phyloP scores from a whole-genome alignment of 768 basidiomycete genomes.

The Termitomyces sp. region DNA sequence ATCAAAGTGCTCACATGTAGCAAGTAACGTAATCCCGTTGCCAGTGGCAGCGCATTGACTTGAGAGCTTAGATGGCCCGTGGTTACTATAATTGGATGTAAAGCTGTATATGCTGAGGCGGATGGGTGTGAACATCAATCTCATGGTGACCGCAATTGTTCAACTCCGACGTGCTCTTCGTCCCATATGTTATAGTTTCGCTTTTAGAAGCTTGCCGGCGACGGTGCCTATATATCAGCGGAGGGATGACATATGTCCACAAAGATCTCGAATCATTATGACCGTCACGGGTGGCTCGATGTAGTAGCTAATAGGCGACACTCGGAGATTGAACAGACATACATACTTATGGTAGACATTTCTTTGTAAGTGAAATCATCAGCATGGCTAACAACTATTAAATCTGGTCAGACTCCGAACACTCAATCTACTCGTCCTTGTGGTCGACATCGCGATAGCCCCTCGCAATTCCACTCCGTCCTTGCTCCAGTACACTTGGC shows the following conservation, averaged over 20 bases:
- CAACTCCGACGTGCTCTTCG: background rate
- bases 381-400: too few relatives aligned
- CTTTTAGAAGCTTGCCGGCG: too few relatives aligned
- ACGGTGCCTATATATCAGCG: too few relatives aligned
- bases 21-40: background rate
- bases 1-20: background rate
- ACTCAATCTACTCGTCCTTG: background rate
- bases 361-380: too few relatives aligned
- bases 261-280: too few relatives aligned
- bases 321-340: too few relatives aligned
- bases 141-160: background rate
- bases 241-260: too few relatives aligned
- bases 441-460: slow-evolving; percentile 67
- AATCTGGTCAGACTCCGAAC: too few relatives aligned
- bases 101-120: background rate
- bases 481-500: slow-evolving; percentile 83
- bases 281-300: too few relatives aligned
- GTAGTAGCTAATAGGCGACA: too few relatives aligned
- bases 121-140: background rate
- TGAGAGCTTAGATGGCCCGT: background rate
- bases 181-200: too few relatives aligned
- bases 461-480: slow-evolving; percentile 83
- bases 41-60: background rate
- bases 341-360: too few relatives aligned
- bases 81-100: background rate